A percentile compares a stretch with the other conserved stretches of the same genome.
phyloP scores from a whole-genome alignment of 176 grass and related monocot genomes.

The Zoysia pacifica region DNA sequence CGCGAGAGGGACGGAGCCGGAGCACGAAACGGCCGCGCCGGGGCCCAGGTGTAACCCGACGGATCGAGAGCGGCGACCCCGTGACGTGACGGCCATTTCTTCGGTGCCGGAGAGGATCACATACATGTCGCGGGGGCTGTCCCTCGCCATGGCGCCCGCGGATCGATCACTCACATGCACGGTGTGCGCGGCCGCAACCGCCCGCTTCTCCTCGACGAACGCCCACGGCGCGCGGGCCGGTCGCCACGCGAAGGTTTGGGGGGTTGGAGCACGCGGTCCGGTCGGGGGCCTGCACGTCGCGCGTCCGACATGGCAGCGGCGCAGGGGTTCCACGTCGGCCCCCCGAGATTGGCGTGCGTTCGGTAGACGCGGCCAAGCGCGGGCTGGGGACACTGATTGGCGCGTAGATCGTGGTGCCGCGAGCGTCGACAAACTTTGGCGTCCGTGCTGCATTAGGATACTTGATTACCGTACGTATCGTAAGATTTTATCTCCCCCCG shows the following conservation, averaged over 20 bases:
- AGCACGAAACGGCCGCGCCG: not conserved
- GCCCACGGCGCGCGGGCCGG: not conserved
- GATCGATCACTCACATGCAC: not conserved
- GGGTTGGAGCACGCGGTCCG: slow-evolving; percentile 27
- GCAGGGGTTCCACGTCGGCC: slow-evolving; percentile 30
- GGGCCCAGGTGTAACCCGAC: not conserved
- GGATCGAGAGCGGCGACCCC: not conserved
- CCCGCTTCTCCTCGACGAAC: not conserved
- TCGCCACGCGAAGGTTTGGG: slow-evolving; percentile 42
- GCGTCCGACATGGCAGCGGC: slow-evolving; percentile 34
- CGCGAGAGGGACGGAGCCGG: not conserved
- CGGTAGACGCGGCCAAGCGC: slow-evolving; percentile 16
- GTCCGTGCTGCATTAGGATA: not conserved
- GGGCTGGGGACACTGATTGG: not conserved
- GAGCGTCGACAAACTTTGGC: not conserved
- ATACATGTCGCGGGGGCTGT: not conserved
- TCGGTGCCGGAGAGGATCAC: not conserved
- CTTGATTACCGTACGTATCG: slow-evolving; percentile 18
- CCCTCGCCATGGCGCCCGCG: not conserved
- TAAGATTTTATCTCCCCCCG: not conserved
- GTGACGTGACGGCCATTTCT: slow-evolving; percentile 23
- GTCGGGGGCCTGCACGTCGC: not conserved
- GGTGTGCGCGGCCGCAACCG: not conserved
- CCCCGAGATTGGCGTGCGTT: slow-evolving; percentile 45
- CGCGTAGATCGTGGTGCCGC: not conserved